Base-by-base conservation (phyloP, 139 green algal genomes). In the Chlamydomonas asymmetrica region DNA sequence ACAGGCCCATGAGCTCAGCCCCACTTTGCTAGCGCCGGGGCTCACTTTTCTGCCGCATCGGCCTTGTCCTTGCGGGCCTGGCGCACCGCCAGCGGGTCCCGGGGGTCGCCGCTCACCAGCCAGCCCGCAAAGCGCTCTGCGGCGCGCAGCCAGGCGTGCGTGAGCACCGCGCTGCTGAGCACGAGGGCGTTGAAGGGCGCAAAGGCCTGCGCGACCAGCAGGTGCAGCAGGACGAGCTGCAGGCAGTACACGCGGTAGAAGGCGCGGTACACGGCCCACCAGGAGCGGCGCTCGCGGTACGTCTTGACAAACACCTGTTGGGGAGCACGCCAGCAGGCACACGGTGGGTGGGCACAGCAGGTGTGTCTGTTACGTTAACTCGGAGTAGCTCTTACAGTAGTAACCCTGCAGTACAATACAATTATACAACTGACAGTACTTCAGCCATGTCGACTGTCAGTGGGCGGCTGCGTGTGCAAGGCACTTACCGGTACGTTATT, bases 251-350 rank as follows among this genome's bases (percentile, higher is more conserved):
- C 75, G 9, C 87, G 75, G 75, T 86, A 90, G 60, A 92, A 93
- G 52, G 87, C 79, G 25, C 78, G 75, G 37, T 75, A 81, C 18
- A 79, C 32, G 45, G 69, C 82, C 1, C 84, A 66, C 62, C 85
- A 84, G 45, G 66, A 80, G 75, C 84, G 74, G 9, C 82, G 75
- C 82, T 93, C 88, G 35, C 84, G 71, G 67, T 81, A 89, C 2
- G 88, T 93, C 78, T 93, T 93, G 18, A 85, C 81, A 71, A 93
- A 68, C 57, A 76, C 75, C 39, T 76, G n/a, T n/a, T n/a, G n/a
- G n/a, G n/a, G n/a, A n/a, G n/a, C n/a, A n/a, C n/a, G n/a, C n/a
- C n/a, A n/a, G n/a, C n/a, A n/a, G n/a, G n/a, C n/a, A n/a, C n/a
- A n/a, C n/a, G n/a, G n/a, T n/a, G n/a, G n/a, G n/a, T n/a, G n/a